These are phyloP conservation scores for Dictyostelium intermedium DNA, from an alignment of 78 protist genomes.

Conservation along the genomic window DNA sequence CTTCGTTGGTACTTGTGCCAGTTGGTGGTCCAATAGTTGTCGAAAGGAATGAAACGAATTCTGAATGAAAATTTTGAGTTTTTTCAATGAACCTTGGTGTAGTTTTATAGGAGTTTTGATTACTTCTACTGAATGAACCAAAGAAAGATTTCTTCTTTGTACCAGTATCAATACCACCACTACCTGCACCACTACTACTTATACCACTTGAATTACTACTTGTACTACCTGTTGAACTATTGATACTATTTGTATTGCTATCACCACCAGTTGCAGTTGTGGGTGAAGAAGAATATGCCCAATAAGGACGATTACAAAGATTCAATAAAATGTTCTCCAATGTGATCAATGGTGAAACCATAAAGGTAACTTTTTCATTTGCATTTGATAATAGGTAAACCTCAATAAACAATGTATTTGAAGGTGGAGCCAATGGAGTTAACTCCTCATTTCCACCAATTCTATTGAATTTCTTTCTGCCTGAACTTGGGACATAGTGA, in stretches of 20 bases:
- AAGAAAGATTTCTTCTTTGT: slow-evolving; percentile 77
- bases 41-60: slow-evolving; percentile 24
- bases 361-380: slow-evolving; percentile 64
- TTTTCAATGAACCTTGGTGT: slow-evolving; percentile 69
- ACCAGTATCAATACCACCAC: not conserved
- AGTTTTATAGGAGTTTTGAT: slow-evolving; percentile 39
- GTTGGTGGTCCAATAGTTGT: slow-evolving; percentile 58
- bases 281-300: slow-evolving; percentile 20
- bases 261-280: not conserved
- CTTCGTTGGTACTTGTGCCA: not conserved
- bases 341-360: slow-evolving; percentile 59
- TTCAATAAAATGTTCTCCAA: slow-evolving; percentile 59
- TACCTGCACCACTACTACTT: not conserved
- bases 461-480: slow-evolving; percentile 69
- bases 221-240: not conserved
- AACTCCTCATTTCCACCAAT: slow-evolving; percentile 75
- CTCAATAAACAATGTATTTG: slow-evolving; percentile 34
- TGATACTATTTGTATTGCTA: not conserved
- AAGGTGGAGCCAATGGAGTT: slow-evolving; percentile 68
- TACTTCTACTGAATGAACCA: slow-evolving; percentile 73
- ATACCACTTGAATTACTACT: not conserved
- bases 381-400: slow-evolving; percentile 60
- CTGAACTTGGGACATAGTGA: slow-evolving; percentile 72
- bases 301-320: slow-evolving; percentile 75
- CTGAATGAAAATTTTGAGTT: slow-evolving; percentile 48